Evolutionary conservation across 176 grass and related monocot species (phyloP), one percentile per base, ranked within the genome.

Genomic region (Oryza nivara): DNA sequence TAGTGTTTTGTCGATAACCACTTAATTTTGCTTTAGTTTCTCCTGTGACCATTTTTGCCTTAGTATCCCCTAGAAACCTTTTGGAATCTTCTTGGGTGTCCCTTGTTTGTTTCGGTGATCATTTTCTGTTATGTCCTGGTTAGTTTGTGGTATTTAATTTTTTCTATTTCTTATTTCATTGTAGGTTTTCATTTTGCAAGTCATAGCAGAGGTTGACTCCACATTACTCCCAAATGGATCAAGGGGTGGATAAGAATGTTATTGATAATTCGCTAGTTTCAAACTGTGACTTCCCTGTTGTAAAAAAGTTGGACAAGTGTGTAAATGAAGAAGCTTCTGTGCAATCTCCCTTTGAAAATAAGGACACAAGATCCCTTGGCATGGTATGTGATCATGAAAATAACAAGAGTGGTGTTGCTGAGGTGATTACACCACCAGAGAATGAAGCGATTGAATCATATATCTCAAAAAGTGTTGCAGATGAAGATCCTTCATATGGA

Each of bases 121-220:
- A 38, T 75, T 65, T 17, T 25, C 54, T 46, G 20, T 52, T 61
- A 48, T 75, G 30, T 25, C 9, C 6, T 80, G 11, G 70, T 28
- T 51, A 26, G 0, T 76, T 47, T 49, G 10, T 88, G 72, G 20
- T 70, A 35, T 14, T 73, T 66, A 89, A 17, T 41, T 41, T 85
- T 66, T 72, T 12, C 54, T 3, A 45, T 79, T 5, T 45, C 17
- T 23, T 34, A 35, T 70, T 35, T 46, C 17, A 4, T 2, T 87
- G 63, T 69, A 90, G 88, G 75, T 79, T 83, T 25, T 68, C 7
- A 69, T 84, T 47, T 66, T 70, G 16, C 74, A 58, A 69, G 73
- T 68, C 6, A 7, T 6, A 47, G 4, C 9, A 61, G 72, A 3
- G 13, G 64, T n/a, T 51, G 47, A 61, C 17, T 73, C 74, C 9